These are phyloP conservation scores for Sclerotinia nivalis DNA, from an alignment of 2,329 filamentous ascomycete species.

Conservation along the genomic window DNA sequence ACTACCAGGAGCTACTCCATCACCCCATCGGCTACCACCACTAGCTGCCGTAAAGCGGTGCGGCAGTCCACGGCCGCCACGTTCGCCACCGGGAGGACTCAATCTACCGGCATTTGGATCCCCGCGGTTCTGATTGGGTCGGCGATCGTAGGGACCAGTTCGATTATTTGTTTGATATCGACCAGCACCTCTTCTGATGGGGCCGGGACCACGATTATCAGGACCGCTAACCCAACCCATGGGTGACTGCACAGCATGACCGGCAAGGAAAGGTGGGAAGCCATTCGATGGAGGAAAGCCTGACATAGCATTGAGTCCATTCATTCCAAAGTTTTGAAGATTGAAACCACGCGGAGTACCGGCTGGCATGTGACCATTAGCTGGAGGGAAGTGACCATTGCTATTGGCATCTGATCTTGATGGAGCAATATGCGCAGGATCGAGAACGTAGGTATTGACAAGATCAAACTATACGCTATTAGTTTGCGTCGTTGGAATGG, in stretches of 20 bases:
- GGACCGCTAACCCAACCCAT: slow-evolving; percentile 52
- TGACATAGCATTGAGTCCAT: slow-evolving; percentile 58
- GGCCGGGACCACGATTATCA: slow-evolving; percentile 60
- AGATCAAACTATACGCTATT: slow-evolving; percentile 67
- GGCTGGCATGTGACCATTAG: slow-evolving; percentile 70
- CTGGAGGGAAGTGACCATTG: slow-evolving; percentile 89
- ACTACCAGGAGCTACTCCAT: slow-evolving; percentile 67
- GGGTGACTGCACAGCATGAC: slow-evolving; percentile 44
- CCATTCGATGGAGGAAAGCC: slow-evolving; percentile 53
- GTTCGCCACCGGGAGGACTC: slow-evolving; percentile 47
- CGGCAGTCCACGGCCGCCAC: slow-evolving; percentile 44
- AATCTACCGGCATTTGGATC: slow-evolving; percentile 49
- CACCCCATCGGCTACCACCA: slow-evolving; percentile 66
- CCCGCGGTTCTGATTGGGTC: slow-evolving; percentile 54
- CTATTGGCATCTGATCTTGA: slow-evolving; percentile 92
- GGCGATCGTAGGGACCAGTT: slow-evolving; percentile 73
- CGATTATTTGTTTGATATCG: slow-evolving; percentile 61
- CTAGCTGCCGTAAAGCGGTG: slow-evolving; percentile 47
- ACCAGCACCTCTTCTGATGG: slow-evolving; percentile 67
- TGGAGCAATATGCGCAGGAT: slow-evolving; percentile 91
- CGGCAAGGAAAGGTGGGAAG: slow-evolving; percentile 58
- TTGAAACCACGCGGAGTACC: slow-evolving; percentile 94
- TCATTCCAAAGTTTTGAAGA: slow-evolving; percentile 68
- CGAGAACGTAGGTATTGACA: slow-evolving; percentile 91
- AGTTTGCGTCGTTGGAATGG: slow-evolving; percentile 35